phyloP scores from a whole-genome alignment of 2,329 filamentous ascomycete genomes.

The Colletotrichum sp. region DNA sequence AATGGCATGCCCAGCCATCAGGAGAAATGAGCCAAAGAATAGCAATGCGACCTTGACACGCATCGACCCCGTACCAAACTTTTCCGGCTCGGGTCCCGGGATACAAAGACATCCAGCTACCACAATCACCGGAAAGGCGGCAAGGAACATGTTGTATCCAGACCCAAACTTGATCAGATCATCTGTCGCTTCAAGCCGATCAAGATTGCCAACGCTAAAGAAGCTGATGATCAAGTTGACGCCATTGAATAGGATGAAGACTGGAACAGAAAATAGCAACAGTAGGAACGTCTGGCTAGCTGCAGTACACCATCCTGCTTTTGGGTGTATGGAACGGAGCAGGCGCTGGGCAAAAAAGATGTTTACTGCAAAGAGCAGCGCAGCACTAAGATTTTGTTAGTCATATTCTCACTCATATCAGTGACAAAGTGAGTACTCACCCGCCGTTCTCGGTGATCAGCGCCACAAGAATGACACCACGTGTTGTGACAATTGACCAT shows the following conservation, averaged over 20 bases:
- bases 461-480: constrained; percentile 36
- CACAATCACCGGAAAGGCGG: constrained; percentile 24
- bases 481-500: constrained; percentile 32
- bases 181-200: constrained; percentile 16
- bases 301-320: constrained; percentile 35
- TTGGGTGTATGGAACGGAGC: constrained; percentile 40
- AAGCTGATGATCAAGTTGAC: constrained; percentile 30
- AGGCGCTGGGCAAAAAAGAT: constrained; percentile 44
- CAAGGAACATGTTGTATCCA: constrained; percentile 27
- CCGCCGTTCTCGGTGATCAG: constrained; percentile 40
- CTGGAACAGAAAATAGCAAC: constrained; percentile 30
- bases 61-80: constrained; percentile 36
- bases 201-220: constrained; percentile 23
- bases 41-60: constrained; percentile 33
- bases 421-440: constrained; percentile 15
- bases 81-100: constrained; percentile 31
- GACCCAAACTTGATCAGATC: constrained; percentile 23
- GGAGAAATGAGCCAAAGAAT: constrained; percentile 18
- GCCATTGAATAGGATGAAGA: constrained; percentile 36
- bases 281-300: constrained; percentile 28
- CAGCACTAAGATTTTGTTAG: constrained; percentile 26
- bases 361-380: constrained; percentile 40
- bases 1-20: constrained; percentile 25
- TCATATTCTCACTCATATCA: background rate
- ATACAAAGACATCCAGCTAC: constrained; percentile 28